Conservation (phyloP, 257 asterid species). For the Solanum pinnatisectum region DNA sequence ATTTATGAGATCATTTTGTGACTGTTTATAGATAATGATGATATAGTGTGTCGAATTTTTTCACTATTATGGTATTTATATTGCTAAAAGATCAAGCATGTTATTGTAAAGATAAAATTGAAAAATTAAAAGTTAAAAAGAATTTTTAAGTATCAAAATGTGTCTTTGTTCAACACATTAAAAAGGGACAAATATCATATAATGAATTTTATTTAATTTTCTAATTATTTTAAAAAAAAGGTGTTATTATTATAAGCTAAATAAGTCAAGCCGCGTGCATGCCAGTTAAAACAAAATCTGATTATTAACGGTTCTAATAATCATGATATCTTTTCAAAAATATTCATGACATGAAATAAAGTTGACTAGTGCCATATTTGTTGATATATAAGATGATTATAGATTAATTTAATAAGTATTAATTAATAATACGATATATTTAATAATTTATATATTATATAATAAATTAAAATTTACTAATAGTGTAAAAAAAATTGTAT, state of each 20-base stretch:
- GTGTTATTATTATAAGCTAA: background rate
- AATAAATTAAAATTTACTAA: no score
- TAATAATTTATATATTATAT: no score
- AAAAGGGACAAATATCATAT: background rate
- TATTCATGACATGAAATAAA: background rate
- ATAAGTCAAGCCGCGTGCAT: background rate
- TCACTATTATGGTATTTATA: background rate
- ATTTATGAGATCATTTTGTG: no score
- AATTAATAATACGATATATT: no score
- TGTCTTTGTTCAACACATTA: no score
- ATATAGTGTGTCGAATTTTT: no score
- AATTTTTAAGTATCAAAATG: no score
- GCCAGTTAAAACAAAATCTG: background rate
- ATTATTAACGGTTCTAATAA: background rate
- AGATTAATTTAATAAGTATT: no score
- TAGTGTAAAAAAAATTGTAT: no score
- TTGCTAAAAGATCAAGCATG: background rate
- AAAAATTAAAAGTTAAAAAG: background rate
- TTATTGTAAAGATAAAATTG: no score
- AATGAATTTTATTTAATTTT: background rate
- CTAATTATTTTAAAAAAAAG: background rate
- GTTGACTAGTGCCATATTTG: background rate
- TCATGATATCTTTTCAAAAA: background rate
- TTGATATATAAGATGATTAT: background rate
- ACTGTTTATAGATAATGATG: background rate